Conservation (phyloP, 441 rosid genomes). For the Breynia disticha region DNA sequence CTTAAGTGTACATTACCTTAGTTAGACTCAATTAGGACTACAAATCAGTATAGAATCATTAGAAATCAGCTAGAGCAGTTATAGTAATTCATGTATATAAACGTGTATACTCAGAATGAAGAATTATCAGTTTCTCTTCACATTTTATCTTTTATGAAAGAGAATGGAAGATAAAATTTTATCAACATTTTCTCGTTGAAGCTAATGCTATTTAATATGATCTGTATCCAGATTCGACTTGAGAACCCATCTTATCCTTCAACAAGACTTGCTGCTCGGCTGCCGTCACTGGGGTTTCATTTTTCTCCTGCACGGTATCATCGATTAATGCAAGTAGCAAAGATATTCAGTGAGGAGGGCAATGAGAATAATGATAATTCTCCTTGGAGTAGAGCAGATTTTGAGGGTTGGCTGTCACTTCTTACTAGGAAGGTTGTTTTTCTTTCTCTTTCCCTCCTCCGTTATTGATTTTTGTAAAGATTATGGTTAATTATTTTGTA, state of each 20-base stretch:
- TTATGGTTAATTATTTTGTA: background rate
- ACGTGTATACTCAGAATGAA: too few species aligned
- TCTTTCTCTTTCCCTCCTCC: constrained; percentile 12
- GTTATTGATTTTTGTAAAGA: background rate
- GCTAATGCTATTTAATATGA: constrained; percentile 13
- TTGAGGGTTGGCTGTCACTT: constrained; percentile 86
- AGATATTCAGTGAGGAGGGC: constrained; percentile 70
- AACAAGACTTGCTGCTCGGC: constrained; percentile 70
- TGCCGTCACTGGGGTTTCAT: constrained; percentile 91
- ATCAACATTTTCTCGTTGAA: constrained; percentile 7
- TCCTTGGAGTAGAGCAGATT: constrained; percentile 91
- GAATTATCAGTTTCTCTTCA: too few species aligned
- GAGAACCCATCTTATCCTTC: constrained; percentile 90
- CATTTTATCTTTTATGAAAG: too few species aligned
- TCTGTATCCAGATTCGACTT: constrained; percentile 51
- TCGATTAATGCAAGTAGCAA: constrained; percentile 83
- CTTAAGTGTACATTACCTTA: too few species aligned
- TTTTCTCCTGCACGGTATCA: constrained; percentile 99
- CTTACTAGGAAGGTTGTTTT: constrained; percentile 74
- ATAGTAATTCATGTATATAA: too few species aligned
- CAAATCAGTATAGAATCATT: too few species aligned
- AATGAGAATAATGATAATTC: constrained; percentile 36
- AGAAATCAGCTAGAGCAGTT: too few species aligned
- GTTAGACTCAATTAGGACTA: too few species aligned
- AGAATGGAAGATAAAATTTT: background rate